These are phyloP conservation scores for Durotheca rogersii DNA, from an alignment of 495 filamentous ascomycete species.

Conservation along the genomic window DNA sequence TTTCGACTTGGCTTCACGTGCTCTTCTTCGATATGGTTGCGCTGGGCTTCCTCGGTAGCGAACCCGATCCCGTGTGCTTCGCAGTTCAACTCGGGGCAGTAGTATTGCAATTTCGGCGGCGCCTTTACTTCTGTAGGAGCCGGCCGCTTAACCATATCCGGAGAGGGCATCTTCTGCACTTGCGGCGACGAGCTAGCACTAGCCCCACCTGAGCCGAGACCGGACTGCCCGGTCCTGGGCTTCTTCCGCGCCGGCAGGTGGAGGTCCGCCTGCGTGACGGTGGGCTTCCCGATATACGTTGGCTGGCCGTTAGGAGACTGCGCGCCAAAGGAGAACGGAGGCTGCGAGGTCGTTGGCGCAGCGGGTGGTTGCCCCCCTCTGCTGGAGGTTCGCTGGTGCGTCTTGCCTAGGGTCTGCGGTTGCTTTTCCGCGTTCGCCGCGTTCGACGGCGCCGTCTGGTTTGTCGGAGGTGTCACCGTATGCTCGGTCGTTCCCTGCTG, in stretches of 20 bases:
- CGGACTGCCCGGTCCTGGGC: constrained; percentile 43
- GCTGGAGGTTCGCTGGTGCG: constrained; percentile 46
- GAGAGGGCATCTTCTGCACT: constrained; percentile 45
- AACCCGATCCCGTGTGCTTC: constrained; percentile 53
- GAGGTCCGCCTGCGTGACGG: constrained; percentile 52
- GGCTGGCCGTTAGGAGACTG: constrained; percentile 74
- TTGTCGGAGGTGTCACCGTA: constrained; percentile 17
- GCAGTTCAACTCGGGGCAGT: constrained; percentile 49
- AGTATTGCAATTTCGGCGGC: constrained; percentile 41
- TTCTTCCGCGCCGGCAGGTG: constrained; percentile 58
- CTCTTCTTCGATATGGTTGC: constrained; percentile 53
- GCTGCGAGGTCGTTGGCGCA: constrained; percentile 64
- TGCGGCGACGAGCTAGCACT: constrained; percentile 49
- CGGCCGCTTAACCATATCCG: constrained; percentile 48
- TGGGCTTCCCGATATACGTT: constrained; percentile 47
- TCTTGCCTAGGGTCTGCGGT: constrained; percentile 53
- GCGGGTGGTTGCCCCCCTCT: constrained; percentile 52
- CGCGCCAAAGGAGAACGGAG: constrained; percentile 66
- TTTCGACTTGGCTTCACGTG: constrained; percentile 56
- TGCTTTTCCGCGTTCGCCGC: constrained; percentile 69
- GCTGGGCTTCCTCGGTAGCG: constrained; percentile 52
- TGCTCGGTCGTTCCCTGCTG: constrained; percentile 24
- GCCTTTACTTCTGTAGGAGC: constrained; percentile 38
- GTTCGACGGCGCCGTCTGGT: constrained; percentile 56
- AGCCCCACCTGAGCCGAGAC: constrained; percentile 29